These are phyloP conservation scores for Penicillium salamii DNA, from an alignment of 495 filamentous ascomycete species.

Conservation along the genomic window DNA sequence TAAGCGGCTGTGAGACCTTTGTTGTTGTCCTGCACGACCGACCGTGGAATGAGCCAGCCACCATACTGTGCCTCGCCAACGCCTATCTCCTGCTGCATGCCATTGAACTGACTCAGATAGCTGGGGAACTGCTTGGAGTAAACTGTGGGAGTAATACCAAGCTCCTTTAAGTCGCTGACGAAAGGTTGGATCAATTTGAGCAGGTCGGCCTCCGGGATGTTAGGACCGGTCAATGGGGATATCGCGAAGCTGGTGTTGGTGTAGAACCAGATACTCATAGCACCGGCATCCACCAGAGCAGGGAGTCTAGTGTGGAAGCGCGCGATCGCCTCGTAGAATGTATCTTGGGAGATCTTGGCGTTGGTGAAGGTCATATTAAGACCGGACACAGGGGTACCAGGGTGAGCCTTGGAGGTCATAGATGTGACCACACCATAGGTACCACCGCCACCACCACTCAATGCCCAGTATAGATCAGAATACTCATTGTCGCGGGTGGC, in stretches of 20 bases:
- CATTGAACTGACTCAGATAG: slow-evolving; percentile 47
- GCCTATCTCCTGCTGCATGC: slow-evolving; percentile 32
- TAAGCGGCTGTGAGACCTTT: slow-evolving; percentile 38
- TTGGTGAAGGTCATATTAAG: slow-evolving; percentile 30
- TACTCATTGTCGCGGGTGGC: slow-evolving; percentile 53
- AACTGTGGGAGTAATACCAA: slow-evolving; percentile 28
- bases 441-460: slow-evolving; percentile 62
- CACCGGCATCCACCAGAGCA: slow-evolving; percentile 49
- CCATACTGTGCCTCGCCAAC: slow-evolving; percentile 53
- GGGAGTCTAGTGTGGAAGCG: slow-evolving; percentile 41
- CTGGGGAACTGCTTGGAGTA: slow-evolving; percentile 32
- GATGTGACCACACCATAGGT: slow-evolving; percentile 63
- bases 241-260: slow-evolving; percentile 47
- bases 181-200: slow-evolving; percentile 29
- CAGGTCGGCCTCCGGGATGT: slow-evolving; percentile 28
- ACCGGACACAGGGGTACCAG: slow-evolving; percentile 34
- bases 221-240: slow-evolving; percentile 35
- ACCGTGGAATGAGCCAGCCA: slow-evolving; percentile 54
- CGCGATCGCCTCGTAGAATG: slow-evolving; percentile 40
- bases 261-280: slow-evolving; percentile 50
- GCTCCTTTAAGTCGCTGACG: slow-evolving; percentile 19
- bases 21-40: slow-evolving; percentile 48
- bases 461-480: slow-evolving; percentile 64
- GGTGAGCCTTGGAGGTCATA: slow-evolving; percentile 45
- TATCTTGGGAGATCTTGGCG: slow-evolving; percentile 30